phyloP scores from a whole-genome alignment of 2,329 filamentous ascomycete genomes.

The Metarhizium album region DNA sequence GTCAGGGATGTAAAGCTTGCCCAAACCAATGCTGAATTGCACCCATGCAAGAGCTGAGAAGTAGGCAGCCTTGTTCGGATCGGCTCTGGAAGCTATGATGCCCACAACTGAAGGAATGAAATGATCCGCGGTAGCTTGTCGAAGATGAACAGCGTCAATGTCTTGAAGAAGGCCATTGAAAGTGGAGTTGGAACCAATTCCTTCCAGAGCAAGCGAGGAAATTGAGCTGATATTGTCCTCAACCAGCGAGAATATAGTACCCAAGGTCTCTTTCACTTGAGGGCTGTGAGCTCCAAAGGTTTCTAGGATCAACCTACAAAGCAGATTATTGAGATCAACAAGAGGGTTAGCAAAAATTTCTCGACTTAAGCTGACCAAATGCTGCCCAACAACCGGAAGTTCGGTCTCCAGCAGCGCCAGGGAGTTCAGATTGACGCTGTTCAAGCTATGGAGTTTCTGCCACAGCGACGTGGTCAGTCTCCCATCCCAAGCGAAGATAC shows the following conservation, averaged over 20 bases:
- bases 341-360: constrained; percentile 41
- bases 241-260: constrained; percentile 16
- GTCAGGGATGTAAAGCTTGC: constrained; percentile 78
- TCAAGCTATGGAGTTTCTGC: constrained; percentile 39
- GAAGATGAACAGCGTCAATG: constrained; percentile 26
- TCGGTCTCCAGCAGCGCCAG: constrained; percentile 55
- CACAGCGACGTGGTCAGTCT: constrained; percentile 37
- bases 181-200: constrained; percentile 1
- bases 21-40: constrained; percentile 60
- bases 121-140: constrained; percentile 27
- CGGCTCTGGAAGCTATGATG: constrained; percentile 21
- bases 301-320: constrained; percentile 35
- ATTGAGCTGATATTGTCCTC: constrained; percentile 12
- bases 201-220: constrained; percentile 2
- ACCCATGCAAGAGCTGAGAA: constrained; percentile 54
- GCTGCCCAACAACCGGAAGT: constrained; percentile 47
- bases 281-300: constrained; percentile 30
- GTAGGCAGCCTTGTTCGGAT: constrained; percentile 14
- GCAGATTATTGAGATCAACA: constrained; percentile 33
- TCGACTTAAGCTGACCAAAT: constrained; percentile 38
- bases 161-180: constrained; percentile 15
- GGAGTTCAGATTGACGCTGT: constrained; percentile 45
- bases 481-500: constrained; percentile 29
- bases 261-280: constrained; percentile 17
- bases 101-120: constrained; percentile 36